Evolutionary conservation across 345 rosid species (phyloP).

Genomic region (Rubroshorea leprosula): DNA sequence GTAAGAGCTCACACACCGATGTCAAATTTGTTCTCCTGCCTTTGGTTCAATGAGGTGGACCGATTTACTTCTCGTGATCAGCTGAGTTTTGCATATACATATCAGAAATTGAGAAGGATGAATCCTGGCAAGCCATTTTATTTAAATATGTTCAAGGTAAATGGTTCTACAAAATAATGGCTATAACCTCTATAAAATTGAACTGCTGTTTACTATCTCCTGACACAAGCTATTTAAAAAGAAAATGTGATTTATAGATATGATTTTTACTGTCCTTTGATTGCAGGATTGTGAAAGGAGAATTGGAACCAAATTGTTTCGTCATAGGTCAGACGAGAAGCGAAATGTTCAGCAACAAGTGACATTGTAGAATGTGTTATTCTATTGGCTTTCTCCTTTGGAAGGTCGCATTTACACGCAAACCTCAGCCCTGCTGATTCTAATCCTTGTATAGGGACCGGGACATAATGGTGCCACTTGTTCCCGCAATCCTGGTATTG

Average conservation of each 20-base stretch:
- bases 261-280: not conserved
- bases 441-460: not conserved
- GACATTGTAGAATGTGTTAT: not conserved
- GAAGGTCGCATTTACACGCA: not conserved
- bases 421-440: not conserved
- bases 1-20: constrained; percentile 94
- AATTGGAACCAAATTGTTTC: constrained; percentile 72
- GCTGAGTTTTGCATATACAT: constrained; percentile 84
- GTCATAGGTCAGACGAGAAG: constrained; percentile 77
- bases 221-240: not conserved
- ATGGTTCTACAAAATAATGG: not conserved
- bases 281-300: constrained; percentile 97
- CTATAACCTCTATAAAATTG: not conserved
- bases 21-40: constrained; percentile 96
- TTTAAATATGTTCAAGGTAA: constrained; percentile 95
- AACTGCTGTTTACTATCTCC: not conserved
- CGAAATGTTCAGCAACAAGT: constrained; percentile 33
- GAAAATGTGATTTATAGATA: not conserved
- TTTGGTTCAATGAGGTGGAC: constrained; percentile 97
- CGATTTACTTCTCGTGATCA: constrained; percentile 97
- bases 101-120: constrained; percentile 74
- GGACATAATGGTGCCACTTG: not conserved
- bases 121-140: constrained; percentile 76
- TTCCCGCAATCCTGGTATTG: not conserved
- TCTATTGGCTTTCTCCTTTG: not conserved